A percentile compares a stretch with the other conserved stretches of the same genome.
These are phyloP conservation scores for Trifolium pratense DNA, from an alignment of 306 rosid species.

Conservation along the genomic window DNA sequence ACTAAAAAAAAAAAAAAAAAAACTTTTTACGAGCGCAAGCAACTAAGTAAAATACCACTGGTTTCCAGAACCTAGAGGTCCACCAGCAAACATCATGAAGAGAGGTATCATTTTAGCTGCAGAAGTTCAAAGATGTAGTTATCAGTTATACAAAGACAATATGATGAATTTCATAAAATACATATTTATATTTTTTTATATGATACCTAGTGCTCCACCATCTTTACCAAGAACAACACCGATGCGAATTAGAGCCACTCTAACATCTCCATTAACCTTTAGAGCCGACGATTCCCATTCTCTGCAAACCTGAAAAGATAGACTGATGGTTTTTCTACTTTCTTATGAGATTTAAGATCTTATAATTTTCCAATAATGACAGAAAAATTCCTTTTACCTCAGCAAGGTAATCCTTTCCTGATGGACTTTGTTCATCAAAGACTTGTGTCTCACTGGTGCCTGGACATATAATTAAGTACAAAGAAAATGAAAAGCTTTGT, in stretches of 20 bases:
- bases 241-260: constrained; percentile 81
- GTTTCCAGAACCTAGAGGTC: constrained; percentile 93
- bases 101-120: constrained; percentile 98
- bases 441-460: constrained; percentile 77
- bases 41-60: constrained; percentile 72
- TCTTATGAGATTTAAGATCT: not conserved
- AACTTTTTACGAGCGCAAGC: constrained; percentile 33
- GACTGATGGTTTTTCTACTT: not conserved
- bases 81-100: constrained; percentile 95
- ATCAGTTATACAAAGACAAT: constrained; percentile 28
- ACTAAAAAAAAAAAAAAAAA: constrained; percentile 27
- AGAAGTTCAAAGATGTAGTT: constrained; percentile 41
- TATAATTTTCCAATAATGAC: not conserved
- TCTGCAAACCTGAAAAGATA: constrained; percentile 79
- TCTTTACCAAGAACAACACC: constrained; percentile 99
- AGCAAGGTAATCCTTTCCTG: constrained; percentile 93
- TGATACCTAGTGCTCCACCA: constrained; percentile 92
- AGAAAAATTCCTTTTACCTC: constrained; percentile 62
- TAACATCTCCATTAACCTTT: constrained; percentile 73
- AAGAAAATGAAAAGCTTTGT: constrained; percentile 29
- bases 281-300: constrained; percentile 94
- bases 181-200: not conserved
- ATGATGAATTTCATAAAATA: constrained; percentile 27
- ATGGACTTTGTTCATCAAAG: constrained; percentile 85
- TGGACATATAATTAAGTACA: constrained; percentile 42